Evolutionary conservation across 306 rosid genomes (phyloP).

Genomic region (Dryas alaskensis): DNA sequence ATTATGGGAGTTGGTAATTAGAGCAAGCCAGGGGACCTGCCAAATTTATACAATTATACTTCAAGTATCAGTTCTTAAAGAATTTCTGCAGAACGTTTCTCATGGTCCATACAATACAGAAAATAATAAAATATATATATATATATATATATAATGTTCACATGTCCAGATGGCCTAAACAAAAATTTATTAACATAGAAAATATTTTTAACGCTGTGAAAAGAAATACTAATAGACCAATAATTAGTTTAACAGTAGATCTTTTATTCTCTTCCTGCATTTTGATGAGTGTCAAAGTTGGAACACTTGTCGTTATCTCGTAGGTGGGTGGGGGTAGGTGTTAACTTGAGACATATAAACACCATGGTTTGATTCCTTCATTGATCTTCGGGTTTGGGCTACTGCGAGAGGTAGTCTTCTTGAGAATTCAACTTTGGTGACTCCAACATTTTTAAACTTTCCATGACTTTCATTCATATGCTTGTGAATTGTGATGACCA

Average conservation of each 20-base stretch:
- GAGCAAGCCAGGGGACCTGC: no score
- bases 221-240: no score
- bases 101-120: no score
- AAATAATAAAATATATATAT: no score
- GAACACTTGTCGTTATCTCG: background rate
- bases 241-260: no score
- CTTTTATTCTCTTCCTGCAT: no score
- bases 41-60: background rate
- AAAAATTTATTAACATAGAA: no score
- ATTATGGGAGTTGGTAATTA: no score
- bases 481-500: no score
- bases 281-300: background rate
- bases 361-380: background rate
- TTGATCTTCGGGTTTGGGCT: background rate
- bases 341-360: background rate
- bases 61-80: background rate
- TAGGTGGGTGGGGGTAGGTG: background rate
- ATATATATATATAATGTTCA: no score
- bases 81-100: background rate
- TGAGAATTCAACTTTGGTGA: constrained; percentile 13
- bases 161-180: no score
- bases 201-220: no score
- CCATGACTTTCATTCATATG: background rate
- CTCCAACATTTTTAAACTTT: background rate
- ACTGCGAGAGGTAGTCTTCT: background rate